Evolutionary conservation across 2,329 filamentous ascomycete species (phyloP).

Genomic region (Phyllosticta capitalensis): DNA sequence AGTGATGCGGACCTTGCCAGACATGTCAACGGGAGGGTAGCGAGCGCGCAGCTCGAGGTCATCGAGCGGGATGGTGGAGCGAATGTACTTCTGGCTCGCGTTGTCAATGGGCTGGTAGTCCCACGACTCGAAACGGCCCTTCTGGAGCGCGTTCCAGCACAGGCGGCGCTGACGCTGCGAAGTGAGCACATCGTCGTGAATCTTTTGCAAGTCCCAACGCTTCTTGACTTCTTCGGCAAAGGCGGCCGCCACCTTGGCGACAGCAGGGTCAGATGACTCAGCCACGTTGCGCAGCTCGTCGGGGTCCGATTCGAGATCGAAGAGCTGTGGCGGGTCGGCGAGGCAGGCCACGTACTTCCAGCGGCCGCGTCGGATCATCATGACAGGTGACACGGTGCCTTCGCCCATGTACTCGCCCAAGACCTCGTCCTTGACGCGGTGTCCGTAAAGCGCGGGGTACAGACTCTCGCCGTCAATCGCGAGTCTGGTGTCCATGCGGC

Average conservation of each 20-base stretch:
- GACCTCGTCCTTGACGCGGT: constrained; percentile 56
- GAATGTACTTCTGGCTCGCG: constrained; percentile 68
- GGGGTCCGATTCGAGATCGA: constrained; percentile 67
- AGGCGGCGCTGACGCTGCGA: constrained; percentile 72
- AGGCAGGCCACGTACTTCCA: constrained; percentile 91
- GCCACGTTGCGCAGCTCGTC: constrained; percentile 66
- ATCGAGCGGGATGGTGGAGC: constrained; percentile 70
- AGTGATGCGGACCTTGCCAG: constrained; percentile 29
- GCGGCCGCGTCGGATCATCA: constrained; percentile 83
- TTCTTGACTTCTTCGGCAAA: constrained; percentile 65
- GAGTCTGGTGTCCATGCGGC: constrained; percentile 57
- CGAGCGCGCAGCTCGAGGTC: constrained; percentile 69
- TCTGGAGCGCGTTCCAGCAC: constrained; percentile 69
- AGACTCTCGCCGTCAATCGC: constrained; percentile 80
- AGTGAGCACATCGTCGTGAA: constrained; percentile 62
- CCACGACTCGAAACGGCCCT: constrained; percentile 72
- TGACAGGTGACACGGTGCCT: constrained; percentile 76
- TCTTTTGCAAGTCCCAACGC: constrained; percentile 73
- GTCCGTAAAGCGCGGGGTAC: constrained; percentile 63
- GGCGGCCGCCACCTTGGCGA: constrained; percentile 38
- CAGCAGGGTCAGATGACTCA: constrained; percentile 28
- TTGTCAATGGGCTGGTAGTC: constrained; percentile 71
- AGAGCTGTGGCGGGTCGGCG: constrained; percentile 75
- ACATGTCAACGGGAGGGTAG: constrained; percentile 50
- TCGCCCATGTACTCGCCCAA: constrained; percentile 93